Percentiles rank a stretch among this genome's conserved stretches.
These are phyloP conservation scores for Fusarium globosum DNA, from an alignment of 2,329 filamentous ascomycete species.

Conservation along the genomic window DNA sequence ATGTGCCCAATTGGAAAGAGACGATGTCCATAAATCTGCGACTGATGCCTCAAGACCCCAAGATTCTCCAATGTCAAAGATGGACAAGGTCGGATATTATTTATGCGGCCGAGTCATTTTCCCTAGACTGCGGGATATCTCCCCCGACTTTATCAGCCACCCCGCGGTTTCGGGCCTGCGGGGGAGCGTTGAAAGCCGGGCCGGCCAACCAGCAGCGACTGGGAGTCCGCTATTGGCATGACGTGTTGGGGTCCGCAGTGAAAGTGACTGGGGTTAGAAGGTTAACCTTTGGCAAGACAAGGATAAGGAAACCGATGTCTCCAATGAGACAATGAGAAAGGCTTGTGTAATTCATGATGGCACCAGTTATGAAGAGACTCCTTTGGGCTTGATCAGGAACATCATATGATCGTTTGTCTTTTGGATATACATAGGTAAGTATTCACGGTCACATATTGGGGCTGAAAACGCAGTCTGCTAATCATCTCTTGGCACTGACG, in stretches of 20 bases:
- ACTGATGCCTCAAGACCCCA: neutral
- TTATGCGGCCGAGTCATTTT: constrained; percentile 4
- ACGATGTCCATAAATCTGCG: neutral
- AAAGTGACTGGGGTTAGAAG: constrained; percentile 1
- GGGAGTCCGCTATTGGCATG: constrained; percentile 23
- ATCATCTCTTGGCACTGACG: constrained; percentile 8
- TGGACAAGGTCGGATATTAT: neutral
- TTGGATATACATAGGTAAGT: neutral
- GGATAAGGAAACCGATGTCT: constrained; percentile 1
- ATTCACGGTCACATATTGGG: neutral
- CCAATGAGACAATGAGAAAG: neutral
- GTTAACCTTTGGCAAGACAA: constrained; percentile 9
- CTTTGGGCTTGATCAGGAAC: neutral
- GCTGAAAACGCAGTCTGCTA: neutral
- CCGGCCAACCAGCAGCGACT: constrained; percentile 21
- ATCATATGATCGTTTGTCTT: neutral
- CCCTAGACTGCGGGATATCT: neutral
- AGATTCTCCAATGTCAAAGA: neutral
- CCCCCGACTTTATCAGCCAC: constrained; percentile 36
- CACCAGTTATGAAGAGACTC: neutral
- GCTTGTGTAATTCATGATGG: neutral
- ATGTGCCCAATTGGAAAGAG: neutral
- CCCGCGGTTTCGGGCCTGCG: constrained; percentile 37
- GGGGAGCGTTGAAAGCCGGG: constrained; percentile 18
- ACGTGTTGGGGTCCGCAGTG: constrained; percentile 18